Percentiles rank a stretch among this genome's conserved stretches.
These are phyloP conservation scores for Ganoderma boninense DNA, from an alignment of 1,284 basidiomycete genomes.

Conservation along the genomic window DNA sequence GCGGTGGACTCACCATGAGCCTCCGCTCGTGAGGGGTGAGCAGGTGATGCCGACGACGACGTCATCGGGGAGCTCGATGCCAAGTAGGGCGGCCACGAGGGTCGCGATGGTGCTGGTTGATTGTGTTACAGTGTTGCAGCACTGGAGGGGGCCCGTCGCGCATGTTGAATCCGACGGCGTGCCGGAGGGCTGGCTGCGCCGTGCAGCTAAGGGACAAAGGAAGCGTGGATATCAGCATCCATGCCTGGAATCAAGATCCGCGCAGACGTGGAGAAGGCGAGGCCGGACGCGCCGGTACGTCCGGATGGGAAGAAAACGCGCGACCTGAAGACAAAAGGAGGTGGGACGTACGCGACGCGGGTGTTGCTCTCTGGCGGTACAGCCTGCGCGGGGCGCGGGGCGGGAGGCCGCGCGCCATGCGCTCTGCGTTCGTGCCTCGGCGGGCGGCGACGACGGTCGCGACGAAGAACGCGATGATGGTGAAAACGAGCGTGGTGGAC, in stretches of 20 bases:
- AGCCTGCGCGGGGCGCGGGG: conserved; percentile 28
- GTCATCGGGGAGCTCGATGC: conserved; percentile 31
- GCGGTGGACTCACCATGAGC: conserved; percentile 28
- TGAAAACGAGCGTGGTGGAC: conserved; percentile 23
- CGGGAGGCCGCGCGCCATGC: conserved; percentile 33
- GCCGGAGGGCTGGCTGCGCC: conserved; percentile 17
- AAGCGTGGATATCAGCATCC: too few relatives aligned
- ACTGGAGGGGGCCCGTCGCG: conserved; percentile 40
- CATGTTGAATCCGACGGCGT: conserved; percentile 30
- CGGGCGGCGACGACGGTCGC: conserved; percentile 23
- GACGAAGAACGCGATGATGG: conserved; percentile 28
- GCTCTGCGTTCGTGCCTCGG: conserved; percentile 29
- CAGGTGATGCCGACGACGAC: conserved; percentile 39
- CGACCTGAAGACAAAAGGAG: too few relatives aligned
- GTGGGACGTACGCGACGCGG: conserved; percentile 17
- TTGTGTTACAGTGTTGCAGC: conserved; percentile 35
- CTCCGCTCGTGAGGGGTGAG: conserved; percentile 34
- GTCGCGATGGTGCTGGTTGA: conserved; percentile 18
- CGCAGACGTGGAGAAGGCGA: neutral
- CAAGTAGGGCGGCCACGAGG: conserved; percentile 32
- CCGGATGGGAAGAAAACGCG: too few relatives aligned
- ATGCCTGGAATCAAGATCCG: neutral
- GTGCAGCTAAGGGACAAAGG: too few relatives aligned
- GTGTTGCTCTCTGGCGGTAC: conserved; percentile 18
- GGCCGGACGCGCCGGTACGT: neutral